Evolutionary conservation across 2,329 filamentous ascomycete genomes (phyloP), one percentile per base, ranked within the genome.

Genomic region (Raffaelea arxii): DNA sequence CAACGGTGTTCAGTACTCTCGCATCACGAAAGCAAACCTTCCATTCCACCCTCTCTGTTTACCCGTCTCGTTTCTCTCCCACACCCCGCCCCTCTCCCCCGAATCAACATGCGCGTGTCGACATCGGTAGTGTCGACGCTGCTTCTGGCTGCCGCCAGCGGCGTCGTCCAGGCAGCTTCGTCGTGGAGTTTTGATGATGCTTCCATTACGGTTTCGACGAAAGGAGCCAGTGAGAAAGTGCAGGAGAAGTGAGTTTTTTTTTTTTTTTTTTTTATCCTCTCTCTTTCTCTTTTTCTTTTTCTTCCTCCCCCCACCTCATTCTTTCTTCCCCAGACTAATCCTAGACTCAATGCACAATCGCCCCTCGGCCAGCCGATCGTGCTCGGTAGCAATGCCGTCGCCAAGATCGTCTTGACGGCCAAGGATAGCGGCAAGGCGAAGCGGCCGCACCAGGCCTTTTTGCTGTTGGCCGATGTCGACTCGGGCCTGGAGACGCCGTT

Each of bases 361-460:
- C 75, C 80, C 18, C 71, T 90, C 52, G 67, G 77, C 44, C 78
- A 78, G 43, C 66, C 81, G 12, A 62, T 96, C 37, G 65, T 72
- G 11, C 71, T 97, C 51, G 78, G 80, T 51, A 65, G 74, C 46
- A 64, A 77, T 46, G 89, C 94, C 60, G 80, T 80, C 37, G 71
- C 97, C 59, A 95, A 92, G 70, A 69, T 98, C 54, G 67, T 80
- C 54, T 69, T 98, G 58, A 94, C 88, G 27, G 77, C 87, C 9
- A 84, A 84, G 62, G 87, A 95, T 59, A 82, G 78, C 60, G 80
- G 81, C 65, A 82, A 80, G 56, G 75, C 78, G 41, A 91, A 89
- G 73, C 80, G 86, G 54, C 88, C 92, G 56, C 92, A 98, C 66
- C 92, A 98, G 67, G 89, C 89, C 6, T 96, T 96, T 70, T 74